Percentiles rank a stretch among this genome's conserved stretches.
phyloP scores from a whole-genome alignment of 805 yeast genomes.

The Candida peoriensis region DNA sequence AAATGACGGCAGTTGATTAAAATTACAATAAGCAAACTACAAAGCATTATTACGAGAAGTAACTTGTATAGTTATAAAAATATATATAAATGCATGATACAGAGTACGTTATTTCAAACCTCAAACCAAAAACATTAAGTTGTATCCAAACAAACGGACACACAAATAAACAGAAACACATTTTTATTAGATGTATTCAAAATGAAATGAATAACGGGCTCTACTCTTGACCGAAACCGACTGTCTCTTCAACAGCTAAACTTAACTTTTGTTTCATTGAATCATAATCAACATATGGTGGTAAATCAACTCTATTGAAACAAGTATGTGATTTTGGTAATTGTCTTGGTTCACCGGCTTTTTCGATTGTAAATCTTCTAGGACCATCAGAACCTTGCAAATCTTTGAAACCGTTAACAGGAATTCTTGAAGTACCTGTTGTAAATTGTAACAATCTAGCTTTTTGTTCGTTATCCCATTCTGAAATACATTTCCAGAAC shows the following conservation, averaged over 20 bases:
- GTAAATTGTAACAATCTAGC: conserved; percentile 95
- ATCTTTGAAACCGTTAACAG: conserved; percentile 98
- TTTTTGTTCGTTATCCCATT: conserved; percentile 96
- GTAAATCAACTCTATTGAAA: conserved; percentile 97
- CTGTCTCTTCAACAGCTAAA: conserved; percentile 97
- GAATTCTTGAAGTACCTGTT: conserved; percentile 98
- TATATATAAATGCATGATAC: too few species aligned
- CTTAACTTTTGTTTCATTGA: conserved; percentile 84
- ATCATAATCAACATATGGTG: conserved; percentile 84
- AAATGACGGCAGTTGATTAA: too few species aligned
- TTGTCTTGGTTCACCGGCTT: conserved; percentile 92
- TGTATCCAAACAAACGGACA: too few species aligned
- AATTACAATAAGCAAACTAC: too few species aligned
- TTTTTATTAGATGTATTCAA: too few species aligned
- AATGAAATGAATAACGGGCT: too few species aligned
- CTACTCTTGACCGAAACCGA: conserved; percentile 98
- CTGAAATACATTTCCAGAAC: conserved; percentile 94
- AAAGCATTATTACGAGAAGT: too few species aligned
- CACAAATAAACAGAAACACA: too few species aligned
- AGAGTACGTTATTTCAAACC: too few species aligned
- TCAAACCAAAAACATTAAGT: too few species aligned
- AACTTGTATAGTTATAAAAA: too few species aligned
- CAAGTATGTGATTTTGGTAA: conserved; percentile 97
- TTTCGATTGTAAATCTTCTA: conserved; percentile 96
- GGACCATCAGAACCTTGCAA: conserved; percentile 99